Evolutionary conservation across 495 filamentous ascomycete genomes (phyloP).

Genomic region (Aspergillus bridgeri): DNA sequence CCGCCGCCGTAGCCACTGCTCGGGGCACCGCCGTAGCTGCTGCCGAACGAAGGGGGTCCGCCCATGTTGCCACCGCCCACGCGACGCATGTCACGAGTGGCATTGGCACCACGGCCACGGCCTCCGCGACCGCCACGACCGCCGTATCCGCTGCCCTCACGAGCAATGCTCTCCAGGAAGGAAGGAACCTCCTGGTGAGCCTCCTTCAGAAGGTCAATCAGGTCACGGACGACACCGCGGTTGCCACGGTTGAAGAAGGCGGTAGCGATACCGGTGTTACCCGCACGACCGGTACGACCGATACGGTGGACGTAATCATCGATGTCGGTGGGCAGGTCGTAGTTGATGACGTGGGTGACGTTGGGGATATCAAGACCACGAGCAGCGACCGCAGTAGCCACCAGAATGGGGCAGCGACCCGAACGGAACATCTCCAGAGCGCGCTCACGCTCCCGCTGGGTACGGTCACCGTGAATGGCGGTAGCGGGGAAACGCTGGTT

Average conservation of each 20-base stretch:
- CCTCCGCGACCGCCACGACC: constrained; percentile 68
- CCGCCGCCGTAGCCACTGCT: constrained; percentile 52
- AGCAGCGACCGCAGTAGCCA: constrained; percentile 95
- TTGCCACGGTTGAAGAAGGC: constrained; percentile 99
- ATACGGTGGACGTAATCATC: constrained; percentile 99
- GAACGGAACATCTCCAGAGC: constrained; percentile 96
- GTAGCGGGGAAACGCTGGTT: constrained; percentile 99
- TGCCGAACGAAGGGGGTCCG: constrained; percentile 44
- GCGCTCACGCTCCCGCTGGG: constrained; percentile 97
- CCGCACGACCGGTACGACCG: constrained; percentile 98
- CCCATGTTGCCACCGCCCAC: constrained; percentile 35
- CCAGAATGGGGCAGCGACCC: constrained; percentile 89
- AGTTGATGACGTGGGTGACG: constrained; percentile 98
- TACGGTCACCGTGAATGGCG: constrained; percentile 96
- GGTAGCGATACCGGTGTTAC: constrained; percentile 96
- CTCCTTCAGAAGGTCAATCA: constrained; percentile 94
- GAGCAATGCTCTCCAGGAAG: constrained; percentile 95
- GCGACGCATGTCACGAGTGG: constrained; percentile 89
- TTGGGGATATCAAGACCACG: constrained; percentile 97
- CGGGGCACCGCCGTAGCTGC: constrained; percentile 37
- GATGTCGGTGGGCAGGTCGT: constrained; percentile 97
- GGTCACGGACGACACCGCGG: constrained; percentile 91
- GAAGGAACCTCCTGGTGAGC: constrained; percentile 92
- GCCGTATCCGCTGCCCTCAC: constrained; percentile 80
- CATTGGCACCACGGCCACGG: constrained; percentile 59